A percentile compares a stretch with the other conserved stretches of the same genome.
phyloP scores from a whole-genome alignment of 2,329 filamentous ascomycete species.

The Sporothrix globosa region DNA sequence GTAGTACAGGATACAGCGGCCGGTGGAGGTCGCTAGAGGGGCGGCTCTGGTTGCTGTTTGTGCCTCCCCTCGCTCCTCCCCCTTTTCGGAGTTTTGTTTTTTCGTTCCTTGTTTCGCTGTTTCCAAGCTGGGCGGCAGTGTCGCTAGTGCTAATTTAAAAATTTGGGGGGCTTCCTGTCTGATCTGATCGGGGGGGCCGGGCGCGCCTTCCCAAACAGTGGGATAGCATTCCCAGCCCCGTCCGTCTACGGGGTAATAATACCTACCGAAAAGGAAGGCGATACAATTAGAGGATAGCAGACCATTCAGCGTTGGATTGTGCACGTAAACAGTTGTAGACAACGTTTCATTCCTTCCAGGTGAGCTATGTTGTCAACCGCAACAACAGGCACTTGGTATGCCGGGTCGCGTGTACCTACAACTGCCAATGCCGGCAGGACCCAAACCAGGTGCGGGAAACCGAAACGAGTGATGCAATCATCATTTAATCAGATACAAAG shows the following conservation, averaged over 20 bases:
- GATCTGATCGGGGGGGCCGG: conserved; percentile 14
- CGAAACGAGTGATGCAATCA: conserved; percentile 11
- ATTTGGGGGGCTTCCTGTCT: conserved; percentile 5
- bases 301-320: no score
- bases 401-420: conserved; percentile 21
- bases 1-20: background rate
- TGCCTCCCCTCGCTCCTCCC: conserved; percentile 25
- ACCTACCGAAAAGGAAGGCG: conserved; percentile 6
- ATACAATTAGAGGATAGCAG: background rate
- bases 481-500: background rate
- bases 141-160: conserved; percentile 29
- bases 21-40: conserved; percentile 16
- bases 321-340: background rate
- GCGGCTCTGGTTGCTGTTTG: conserved; percentile 30
- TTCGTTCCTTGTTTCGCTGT: conserved; percentile 34
- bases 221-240: conserved; percentile 9
- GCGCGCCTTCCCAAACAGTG: conserved; percentile 27
- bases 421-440: background rate
- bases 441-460: background rate
- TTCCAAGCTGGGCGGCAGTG: conserved; percentile 12
- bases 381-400: background rate
- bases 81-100: conserved; percentile 36
- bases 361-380: background rate
- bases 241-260: no score
- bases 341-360: background rate